These are phyloP conservation scores for Fusarium begoniae DNA, from an alignment of 2,329 filamentous ascomycete species.

Conservation along the genomic window DNA sequence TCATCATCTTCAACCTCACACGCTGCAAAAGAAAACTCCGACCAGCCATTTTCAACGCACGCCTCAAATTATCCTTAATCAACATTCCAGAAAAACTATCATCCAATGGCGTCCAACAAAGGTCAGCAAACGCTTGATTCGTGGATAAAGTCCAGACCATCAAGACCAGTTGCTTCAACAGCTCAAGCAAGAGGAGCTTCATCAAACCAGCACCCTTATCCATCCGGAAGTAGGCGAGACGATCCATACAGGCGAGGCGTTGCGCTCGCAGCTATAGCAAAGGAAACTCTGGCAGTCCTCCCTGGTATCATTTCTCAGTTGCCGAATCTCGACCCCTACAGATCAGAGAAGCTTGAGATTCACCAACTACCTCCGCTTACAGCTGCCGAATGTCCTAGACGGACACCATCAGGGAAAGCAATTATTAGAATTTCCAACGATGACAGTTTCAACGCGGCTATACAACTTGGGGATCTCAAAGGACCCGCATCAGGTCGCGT, in stretches of 20 bases:
- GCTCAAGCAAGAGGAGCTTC: constrained; percentile 7
- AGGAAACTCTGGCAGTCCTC: constrained; percentile 58
- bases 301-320: constrained; percentile 57
- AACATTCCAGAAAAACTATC: neutral
- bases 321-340: constrained; percentile 50
- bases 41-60: neutral
- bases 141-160: constrained; percentile 37
- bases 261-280: constrained; percentile 53
- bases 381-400: constrained; percentile 53
- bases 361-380: constrained; percentile 50
- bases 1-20: neutral
- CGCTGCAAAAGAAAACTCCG: neutral
- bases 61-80: neutral
- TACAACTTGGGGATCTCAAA: constrained; percentile 48
- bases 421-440: constrained; percentile 61
- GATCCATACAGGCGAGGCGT: constrained; percentile 32
- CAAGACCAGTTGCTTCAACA: constrained; percentile 15
- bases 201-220: constrained; percentile 12
- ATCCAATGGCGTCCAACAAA: constrained; percentile 9
- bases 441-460: constrained; percentile 67
- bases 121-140: constrained; percentile 43
- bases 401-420: constrained; percentile 43
- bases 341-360: constrained; percentile 48
- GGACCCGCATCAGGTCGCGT: constrained; percentile 49
- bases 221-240: constrained; percentile 8